Evolutionary conservation across 176 grass and related monocot species (phyloP).

Genomic region (Eremochloa ophiuroides): DNA sequence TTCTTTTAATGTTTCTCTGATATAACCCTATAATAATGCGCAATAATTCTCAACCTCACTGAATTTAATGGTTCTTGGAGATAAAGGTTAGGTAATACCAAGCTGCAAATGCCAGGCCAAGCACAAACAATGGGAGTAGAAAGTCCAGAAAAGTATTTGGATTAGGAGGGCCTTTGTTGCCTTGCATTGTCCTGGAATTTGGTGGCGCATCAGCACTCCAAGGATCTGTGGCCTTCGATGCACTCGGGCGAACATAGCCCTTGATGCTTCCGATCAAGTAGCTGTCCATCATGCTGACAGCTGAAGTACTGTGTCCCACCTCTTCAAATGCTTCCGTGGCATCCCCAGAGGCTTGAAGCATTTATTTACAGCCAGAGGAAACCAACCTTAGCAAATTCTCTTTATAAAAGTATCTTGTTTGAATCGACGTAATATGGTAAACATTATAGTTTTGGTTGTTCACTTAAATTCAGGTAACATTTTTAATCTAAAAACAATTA

Average conservation of each 20-base stretch:
- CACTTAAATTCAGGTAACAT: not conserved
- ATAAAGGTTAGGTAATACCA: conserved; percentile 83
- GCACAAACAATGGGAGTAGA: conserved; percentile 57
- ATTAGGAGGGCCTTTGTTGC: conserved; percentile 37
- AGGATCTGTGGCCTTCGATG: not conserved
- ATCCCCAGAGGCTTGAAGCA: conserved; percentile 58
- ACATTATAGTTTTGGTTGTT: not conserved
- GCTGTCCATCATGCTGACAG: conserved; percentile 65
- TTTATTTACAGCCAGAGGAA: not conserved
- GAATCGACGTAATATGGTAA: not conserved
- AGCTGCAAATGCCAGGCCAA: conserved; percentile 57
- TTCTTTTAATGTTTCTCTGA: not conserved
- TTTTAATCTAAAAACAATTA: not conserved
- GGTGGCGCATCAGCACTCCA: not conserved
- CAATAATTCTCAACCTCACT: not conserved
- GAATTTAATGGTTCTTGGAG: conserved; percentile 17
- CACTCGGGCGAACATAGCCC: conserved; percentile 25
- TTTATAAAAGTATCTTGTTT: not conserved
- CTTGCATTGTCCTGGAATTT: conserved; percentile 9
- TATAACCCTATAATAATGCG: conserved; percentile 7
- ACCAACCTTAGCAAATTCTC: conserved; percentile 22
- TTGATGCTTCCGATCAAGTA: conserved; percentile 58
- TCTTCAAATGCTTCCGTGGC: conserved; percentile 75
- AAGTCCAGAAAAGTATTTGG: conserved; percentile 60
- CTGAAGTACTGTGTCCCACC: conserved; percentile 72